A percentile compares a stretch with the other conserved stretches of the same genome.
Conservation (phyloP, 2,329 filamentous ascomycete genomes). For the Diaporthe vexans region DNA sequence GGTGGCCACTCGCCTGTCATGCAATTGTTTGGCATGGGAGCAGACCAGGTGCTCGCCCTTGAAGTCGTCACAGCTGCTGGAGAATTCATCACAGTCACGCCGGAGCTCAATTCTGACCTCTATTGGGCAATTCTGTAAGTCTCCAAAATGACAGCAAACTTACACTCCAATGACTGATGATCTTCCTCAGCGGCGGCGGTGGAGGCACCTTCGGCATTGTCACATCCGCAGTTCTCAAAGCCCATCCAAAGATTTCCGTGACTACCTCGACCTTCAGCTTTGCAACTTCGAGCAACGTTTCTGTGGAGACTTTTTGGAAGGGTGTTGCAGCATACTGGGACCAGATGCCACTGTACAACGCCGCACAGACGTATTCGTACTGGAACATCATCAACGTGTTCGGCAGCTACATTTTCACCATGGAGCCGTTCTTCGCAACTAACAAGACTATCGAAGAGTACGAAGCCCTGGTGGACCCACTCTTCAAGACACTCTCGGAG, state of each 20-base stretch:
- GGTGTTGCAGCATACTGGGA: slow-evolving; percentile 61
- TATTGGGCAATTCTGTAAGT: slow-evolving; percentile 60
- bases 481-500: slow-evolving; percentile 56
- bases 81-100: slow-evolving; percentile 55
- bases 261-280: slow-evolving; percentile 46
- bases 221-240: slow-evolving; percentile 47
- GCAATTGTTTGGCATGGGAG: slow-evolving; percentile 21
- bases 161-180: neutral
- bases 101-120: slow-evolving; percentile 58
- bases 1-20: slow-evolving; percentile 30
- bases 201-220: slow-evolving; percentile 53
- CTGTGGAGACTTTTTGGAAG: slow-evolving; percentile 67
- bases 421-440: slow-evolving; percentile 41
- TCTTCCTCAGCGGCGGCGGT: slow-evolving; percentile 61
- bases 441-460: slow-evolving; percentile 34
- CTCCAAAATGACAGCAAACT: fast-evolving
- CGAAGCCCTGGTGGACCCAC: slow-evolving; percentile 6
- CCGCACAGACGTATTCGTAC: slow-evolving; percentile 64
- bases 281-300: slow-evolving; percentile 60
- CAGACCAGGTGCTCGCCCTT: slow-evolving; percentile 43
- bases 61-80: slow-evolving; percentile 63
- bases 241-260: slow-evolving; percentile 44
- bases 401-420: slow-evolving; percentile 28
- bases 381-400: slow-evolving; percentile 40
- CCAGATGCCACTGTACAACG: slow-evolving; percentile 61